Evolutionary conservation across 2,329 filamentous ascomycete genomes (phyloP), one percentile per base, ranked within the genome.

Genomic region (Teratosphaeriaceae sp.): DNA sequence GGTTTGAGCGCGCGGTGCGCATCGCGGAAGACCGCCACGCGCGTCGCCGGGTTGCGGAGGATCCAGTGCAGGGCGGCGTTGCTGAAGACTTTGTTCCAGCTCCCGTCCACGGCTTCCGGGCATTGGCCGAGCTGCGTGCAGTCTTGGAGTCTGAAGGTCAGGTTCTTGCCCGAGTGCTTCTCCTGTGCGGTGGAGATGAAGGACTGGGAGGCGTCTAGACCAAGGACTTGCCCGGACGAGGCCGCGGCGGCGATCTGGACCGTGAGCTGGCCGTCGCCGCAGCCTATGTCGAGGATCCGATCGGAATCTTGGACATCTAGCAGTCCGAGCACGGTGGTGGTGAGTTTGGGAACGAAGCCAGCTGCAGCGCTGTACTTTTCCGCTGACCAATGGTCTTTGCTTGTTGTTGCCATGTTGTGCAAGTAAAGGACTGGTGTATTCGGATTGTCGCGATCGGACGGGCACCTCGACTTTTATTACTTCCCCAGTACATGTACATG

Each of bases 1-100:
- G 75, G 73, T 24, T 66, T 69, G 2, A 86, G 69, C 1, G 73
- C 66, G 6, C 63, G 63, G 47, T 72, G 64, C 2, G 79, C 69
- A 29, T 74, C 6, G 55, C 51, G 54, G 85, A 80, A 60, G 82
- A 76, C 21, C 59, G 54, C 5, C 6, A 23, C 3, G 61, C 77
- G 71, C 1, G 70, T 71, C 0, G 56, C 51, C 0, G 62, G 47
- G 21, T 65, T 60, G 0, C 73, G 66, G 6, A 87, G 68, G 55
- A 70, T 68, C 67, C 67, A 70, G 46, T 70, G 67, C 33, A 70
- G 48, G 0, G 67, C 67, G 1, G 67, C 67, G 44, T 70, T 70
- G 19, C 57, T 62, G 51, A 70, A 69, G 3, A 65, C 57, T 37
- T 68, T 67, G 38, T 66, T 62, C 55, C 57, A 69, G 3, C 37